Conservation (phyloP, 2,329 filamentous ascomycete species). For the Colletotrichum viniferum region DNA sequence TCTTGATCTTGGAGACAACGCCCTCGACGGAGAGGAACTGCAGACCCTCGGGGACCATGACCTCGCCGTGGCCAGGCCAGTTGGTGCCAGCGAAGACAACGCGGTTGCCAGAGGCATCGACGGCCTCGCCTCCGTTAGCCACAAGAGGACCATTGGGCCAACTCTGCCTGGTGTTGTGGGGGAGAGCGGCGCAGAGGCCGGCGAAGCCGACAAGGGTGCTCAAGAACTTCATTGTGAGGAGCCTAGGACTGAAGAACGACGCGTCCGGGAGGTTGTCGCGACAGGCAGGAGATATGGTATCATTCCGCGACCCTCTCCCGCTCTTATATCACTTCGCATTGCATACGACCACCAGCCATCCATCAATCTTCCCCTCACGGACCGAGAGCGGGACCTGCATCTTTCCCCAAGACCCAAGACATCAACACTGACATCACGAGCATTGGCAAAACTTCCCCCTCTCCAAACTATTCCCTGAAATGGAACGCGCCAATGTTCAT, state of each 20-base stretch:
- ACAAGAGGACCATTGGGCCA: conserved; percentile 50
- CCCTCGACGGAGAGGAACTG: conserved; percentile 62
- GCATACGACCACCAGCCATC: background rate
- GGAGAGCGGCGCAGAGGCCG: conserved; percentile 11
- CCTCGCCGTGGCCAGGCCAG: conserved; percentile 65
- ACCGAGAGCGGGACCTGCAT: conserved; percentile 7
- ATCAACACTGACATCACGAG: conserved; percentile 16
- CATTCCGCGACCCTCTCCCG: background rate
- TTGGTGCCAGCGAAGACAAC: conserved; percentile 62
- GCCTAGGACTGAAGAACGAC: background rate
- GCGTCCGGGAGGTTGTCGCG: background rate
- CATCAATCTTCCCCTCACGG: background rate
- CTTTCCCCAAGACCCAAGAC: background rate
- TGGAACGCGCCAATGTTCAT: background rate
- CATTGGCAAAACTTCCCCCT: background rate
- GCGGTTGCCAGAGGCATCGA: conserved; percentile 43
- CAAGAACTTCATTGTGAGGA: conserved; percentile 22
- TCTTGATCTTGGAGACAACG: conserved; percentile 61
- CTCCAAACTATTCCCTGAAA: background rate
- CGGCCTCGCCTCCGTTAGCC: conserved; percentile 45
- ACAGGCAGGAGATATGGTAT: background rate
- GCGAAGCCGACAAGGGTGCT: conserved; percentile 19
- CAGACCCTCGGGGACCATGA: conserved; percentile 70
- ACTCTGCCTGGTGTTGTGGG: conserved; percentile 10
- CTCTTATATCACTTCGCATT: background rate